A percentile compares a stretch with the other conserved stretches of the same genome.
These are phyloP conservation scores for Rhodosporidiobolus odoratus DNA, from an alignment of 768 basidiomycete genomes.

Conservation along the genomic window DNA sequence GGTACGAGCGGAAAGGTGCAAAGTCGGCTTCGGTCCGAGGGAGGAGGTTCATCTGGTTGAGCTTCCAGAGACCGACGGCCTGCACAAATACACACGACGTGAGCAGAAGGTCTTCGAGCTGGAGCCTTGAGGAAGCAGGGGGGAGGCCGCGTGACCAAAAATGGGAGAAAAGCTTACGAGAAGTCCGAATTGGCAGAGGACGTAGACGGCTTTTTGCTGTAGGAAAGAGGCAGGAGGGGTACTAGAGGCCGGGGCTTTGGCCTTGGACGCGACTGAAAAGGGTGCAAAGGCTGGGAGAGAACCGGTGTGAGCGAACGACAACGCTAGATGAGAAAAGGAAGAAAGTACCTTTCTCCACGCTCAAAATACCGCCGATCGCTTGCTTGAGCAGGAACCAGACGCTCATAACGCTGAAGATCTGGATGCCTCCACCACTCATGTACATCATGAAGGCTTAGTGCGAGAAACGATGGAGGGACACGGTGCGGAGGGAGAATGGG, in stretches of 20 bases:
- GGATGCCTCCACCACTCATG: slow-evolving; percentile 42
- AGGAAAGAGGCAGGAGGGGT: slow-evolving; percentile 9
- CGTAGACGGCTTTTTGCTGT: slow-evolving; percentile 39
- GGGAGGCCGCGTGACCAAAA: background rate
- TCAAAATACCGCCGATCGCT: slow-evolving; percentile 36
- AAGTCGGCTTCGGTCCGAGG: slow-evolving; percentile 39
- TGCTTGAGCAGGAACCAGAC: slow-evolving; percentile 41
- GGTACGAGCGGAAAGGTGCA: slow-evolving; percentile 28
- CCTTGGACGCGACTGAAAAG: slow-evolving; percentile 5
- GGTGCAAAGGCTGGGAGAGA: slow-evolving; percentile 19
- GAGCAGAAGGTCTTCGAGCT: background rate
- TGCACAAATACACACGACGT: too few relatives aligned
- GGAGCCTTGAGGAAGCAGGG: background rate
- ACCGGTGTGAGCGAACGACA: too few relatives aligned
- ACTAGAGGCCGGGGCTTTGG: background rate
- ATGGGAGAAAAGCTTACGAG: slow-evolving; percentile 9
- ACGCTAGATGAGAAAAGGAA: background rate
- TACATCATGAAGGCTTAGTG: slow-evolving; percentile 43
- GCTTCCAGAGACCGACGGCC: slow-evolving; percentile 42
- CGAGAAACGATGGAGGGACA: background rate
- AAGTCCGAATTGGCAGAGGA: slow-evolving; percentile 38
- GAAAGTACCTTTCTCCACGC: slow-evolving; percentile 34
- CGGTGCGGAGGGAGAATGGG: background rate
- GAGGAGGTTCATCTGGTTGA: slow-evolving; percentile 41
- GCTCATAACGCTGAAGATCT: slow-evolving; percentile 43